Evolutionary conservation across 169 alveolate genomes (phyloP).

Genomic region (Plasmodium vinckei): DNA sequence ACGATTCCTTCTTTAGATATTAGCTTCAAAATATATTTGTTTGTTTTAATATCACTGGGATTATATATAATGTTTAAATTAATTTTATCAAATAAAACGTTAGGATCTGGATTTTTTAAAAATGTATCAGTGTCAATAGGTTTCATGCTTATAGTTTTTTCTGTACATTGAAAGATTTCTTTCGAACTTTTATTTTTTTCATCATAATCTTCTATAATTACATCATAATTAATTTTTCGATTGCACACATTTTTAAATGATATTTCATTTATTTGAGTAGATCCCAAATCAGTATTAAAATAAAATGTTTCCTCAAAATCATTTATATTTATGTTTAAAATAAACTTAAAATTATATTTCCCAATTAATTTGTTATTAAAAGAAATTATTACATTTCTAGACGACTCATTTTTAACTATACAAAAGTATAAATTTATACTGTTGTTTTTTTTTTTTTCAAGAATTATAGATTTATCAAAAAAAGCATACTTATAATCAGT

Average conservation of each 20-base stretch:
- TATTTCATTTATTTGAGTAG: conserved; percentile 64
- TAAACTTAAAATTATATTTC: conserved; percentile 59
- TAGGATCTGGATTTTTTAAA: conserved; percentile 37
- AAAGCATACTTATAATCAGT: conserved; percentile 55
- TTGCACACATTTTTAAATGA: conserved; percentile 71
- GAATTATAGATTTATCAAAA: conserved; percentile 49
- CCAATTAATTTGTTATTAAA: conserved; percentile 44
- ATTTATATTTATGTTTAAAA: conserved; percentile 42
- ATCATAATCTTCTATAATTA: conserved; percentile 72
- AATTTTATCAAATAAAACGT: conserved; percentile 55
- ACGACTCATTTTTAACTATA: conserved; percentile 38
- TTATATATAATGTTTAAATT: conserved; percentile 43
- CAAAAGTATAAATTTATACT: conserved; percentile 54
- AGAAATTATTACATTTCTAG: conserved; percentile 48
- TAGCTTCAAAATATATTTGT: conserved; percentile 53
- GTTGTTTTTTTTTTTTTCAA: conserved; percentile 54
- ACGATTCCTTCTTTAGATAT: conserved; percentile 71
- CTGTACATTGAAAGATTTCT: conserved; percentile 52
- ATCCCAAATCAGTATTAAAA: conserved; percentile 72
- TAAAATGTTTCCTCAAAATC: conserved; percentile 71
- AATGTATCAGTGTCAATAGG: conserved; percentile 53
- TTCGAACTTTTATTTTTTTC: conserved; percentile 57
- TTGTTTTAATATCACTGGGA: conserved; percentile 45
- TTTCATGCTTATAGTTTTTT: conserved; percentile 49
- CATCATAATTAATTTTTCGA: conserved; percentile 74